Evolutionary conservation across 768 basidiomycete genomes (phyloP).

Genomic region (Lenzites betulinus): DNA sequence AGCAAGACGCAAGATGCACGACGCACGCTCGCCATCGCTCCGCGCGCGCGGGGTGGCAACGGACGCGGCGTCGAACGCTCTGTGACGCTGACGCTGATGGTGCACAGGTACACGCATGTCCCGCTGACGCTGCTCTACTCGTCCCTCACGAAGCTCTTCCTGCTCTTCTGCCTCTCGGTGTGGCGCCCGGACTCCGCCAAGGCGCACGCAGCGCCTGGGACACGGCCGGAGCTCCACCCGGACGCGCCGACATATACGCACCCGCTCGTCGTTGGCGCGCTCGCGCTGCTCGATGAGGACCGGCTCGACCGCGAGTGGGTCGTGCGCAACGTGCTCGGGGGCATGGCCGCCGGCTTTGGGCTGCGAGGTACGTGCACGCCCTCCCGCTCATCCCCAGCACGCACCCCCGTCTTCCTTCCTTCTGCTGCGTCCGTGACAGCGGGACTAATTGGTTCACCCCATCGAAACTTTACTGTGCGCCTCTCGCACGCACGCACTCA

Average conservation of each 20-base stretch:
- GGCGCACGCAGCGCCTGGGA: slow-evolving; percentile 13
- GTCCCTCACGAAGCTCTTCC: slow-evolving; percentile 80
- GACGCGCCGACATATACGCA: slow-evolving; percentile 34
- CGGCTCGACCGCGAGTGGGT: slow-evolving; percentile 82
- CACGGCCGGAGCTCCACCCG: slow-evolving; percentile 16
- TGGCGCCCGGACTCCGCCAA: slow-evolving; percentile 56
- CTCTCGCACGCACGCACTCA: no score
- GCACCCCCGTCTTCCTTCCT: neutral
- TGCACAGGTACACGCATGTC: slow-evolving; percentile 64
- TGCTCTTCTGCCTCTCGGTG: slow-evolving; percentile 79
- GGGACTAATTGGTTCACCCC: neutral
- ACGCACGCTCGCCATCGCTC: neutral
- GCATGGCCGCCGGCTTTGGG: slow-evolving; percentile 87
- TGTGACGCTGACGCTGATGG: neutral
- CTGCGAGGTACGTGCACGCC: slow-evolving; percentile 59
- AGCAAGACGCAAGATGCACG: neutral
- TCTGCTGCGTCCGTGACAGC: neutral
- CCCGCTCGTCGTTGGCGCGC: slow-evolving; percentile 41
- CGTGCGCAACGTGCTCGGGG: slow-evolving; percentile 79
- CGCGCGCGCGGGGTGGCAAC: neutral
- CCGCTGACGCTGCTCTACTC: slow-evolving; percentile 83
- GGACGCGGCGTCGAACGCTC: neutral
- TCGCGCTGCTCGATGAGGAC: slow-evolving; percentile 69
- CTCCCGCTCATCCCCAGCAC: neutral
- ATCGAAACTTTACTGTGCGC: no score